Conservation (phyloP, 805 yeast genomes). For the Dipodascus geniculatus region DNA sequence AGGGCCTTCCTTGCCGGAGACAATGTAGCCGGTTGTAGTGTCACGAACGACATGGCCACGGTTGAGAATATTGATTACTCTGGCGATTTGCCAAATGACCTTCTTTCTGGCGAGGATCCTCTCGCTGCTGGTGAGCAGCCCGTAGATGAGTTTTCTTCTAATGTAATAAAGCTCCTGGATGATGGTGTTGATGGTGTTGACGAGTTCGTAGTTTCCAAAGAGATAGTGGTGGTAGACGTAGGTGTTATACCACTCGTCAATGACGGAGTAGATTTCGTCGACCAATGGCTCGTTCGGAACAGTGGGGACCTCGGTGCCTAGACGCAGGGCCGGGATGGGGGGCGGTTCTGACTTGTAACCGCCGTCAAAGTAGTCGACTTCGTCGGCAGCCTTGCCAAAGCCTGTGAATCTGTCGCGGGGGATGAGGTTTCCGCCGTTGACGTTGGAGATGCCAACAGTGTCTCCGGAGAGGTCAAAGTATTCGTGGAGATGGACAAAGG, state of each 20-base stretch:
- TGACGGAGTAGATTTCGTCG: conserved; percentile 23
- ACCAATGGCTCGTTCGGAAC: conserved; percentile 18
- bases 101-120: conserved; percentile 17
- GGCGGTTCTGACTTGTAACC: conserved; percentile 13
- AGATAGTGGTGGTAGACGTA: conserved; percentile 20
- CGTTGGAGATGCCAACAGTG: neutral
- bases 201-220: conserved; percentile 17
- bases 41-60: conserved; percentile 24
- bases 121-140: conserved; percentile 21
- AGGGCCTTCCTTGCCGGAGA: conserved; percentile 29
- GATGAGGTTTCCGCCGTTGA: neutral
- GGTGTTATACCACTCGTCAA: conserved; percentile 23
- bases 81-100: conserved; percentile 23
- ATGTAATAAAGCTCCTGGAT: conserved; percentile 19
- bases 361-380: neutral
- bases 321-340: conserved; percentile 15
- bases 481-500: conserved; percentile 15
- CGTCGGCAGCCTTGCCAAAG: neutral
- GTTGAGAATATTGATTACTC: conserved; percentile 22
- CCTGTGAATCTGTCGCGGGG: neutral
- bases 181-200: conserved; percentile 16
- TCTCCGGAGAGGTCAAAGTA: conserved; percentile 10
- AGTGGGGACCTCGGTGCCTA: conserved; percentile 15
- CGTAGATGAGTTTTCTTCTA: conserved; percentile 18
- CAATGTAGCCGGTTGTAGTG: conserved; percentile 18